These are phyloP conservation scores for Crithidia sp. DNA, from an alignment of 208 protist genomes.

Conservation along the genomic window DNA sequence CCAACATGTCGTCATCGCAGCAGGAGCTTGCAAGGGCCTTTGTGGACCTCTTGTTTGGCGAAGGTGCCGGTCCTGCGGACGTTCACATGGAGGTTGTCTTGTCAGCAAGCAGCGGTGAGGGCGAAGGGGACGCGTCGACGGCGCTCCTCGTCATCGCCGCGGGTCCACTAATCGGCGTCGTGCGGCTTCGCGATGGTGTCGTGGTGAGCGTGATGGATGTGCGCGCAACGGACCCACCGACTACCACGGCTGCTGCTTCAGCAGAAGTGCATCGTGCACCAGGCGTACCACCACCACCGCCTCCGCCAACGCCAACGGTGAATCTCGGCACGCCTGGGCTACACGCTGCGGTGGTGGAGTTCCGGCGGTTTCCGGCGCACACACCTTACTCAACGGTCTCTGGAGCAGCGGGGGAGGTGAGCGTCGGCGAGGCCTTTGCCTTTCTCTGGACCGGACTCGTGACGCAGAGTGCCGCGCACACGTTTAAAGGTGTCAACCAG, in stretches of 20 bases:
- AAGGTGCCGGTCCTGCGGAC: constrained; percentile 4
- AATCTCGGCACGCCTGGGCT: background rate
- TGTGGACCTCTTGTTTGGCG: constrained; percentile 7
- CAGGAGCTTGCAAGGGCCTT: background rate
- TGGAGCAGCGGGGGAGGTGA: background rate
- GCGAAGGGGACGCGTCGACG: background rate
- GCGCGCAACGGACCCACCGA: background rate
- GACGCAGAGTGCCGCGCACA: background rate
- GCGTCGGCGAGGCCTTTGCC: background rate
- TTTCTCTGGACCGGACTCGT: constrained; percentile 5
- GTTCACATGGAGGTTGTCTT: constrained; percentile 25
- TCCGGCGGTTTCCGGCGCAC: background rate
- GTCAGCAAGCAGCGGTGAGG: background rate
- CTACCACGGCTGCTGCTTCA: background rate
- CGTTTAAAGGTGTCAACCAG: too few relatives aligned
- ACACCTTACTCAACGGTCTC: background rate
- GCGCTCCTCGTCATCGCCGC: constrained; percentile 24
- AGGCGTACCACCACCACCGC: too few relatives aligned
- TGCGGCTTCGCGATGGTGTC: constrained; percentile 4
- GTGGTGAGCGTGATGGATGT: constrained; percentile 26
- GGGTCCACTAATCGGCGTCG: constrained; percentile 20
- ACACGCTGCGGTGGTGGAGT: background rate
- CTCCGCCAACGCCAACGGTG: too few relatives aligned
- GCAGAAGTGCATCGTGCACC: background rate
- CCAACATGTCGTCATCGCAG: background rate